Percentiles rank a stretch among this genome's conserved stretches.
Conservation (phyloP, 164 flowering plant species). For the Vitis cinerea region DNA sequence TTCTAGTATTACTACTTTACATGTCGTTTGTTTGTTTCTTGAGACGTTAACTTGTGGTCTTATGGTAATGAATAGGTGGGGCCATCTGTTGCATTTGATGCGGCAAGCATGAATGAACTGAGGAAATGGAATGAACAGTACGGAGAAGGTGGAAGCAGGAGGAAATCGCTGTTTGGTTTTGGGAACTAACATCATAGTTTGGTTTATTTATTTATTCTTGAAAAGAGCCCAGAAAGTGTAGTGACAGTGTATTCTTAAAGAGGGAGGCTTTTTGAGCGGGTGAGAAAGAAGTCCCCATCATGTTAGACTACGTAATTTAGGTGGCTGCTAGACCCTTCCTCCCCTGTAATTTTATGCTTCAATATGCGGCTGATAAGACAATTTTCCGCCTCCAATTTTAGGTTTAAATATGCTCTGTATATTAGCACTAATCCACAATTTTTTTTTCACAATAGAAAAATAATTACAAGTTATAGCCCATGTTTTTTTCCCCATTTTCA, state of each 20-base stretch:
- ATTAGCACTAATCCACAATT: no score
- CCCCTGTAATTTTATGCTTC: not conserved
- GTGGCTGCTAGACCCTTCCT: not conserved
- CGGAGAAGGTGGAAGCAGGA: slow-evolving; percentile 97
- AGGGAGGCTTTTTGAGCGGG: slow-evolving; percentile 7
- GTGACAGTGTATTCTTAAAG: not conserved
- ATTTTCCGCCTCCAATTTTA: no score
- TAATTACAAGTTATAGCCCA: no score
- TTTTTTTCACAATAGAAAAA: no score
- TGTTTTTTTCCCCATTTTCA: no score
- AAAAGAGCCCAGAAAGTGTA: not conserved
- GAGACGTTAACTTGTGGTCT: not conserved
- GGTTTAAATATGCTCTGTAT: no score
- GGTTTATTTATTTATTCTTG: slow-evolving; percentile 1
- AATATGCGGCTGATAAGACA: no score
- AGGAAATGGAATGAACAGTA: slow-evolving; percentile 97
- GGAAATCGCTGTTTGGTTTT: slow-evolving; percentile 85
- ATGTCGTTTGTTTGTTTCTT: not conserved
- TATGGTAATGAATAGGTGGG: slow-evolving; percentile 57
- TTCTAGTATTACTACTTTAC: no score
- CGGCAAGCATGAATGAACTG: slow-evolving; percentile 92
- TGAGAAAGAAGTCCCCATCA: not conserved
- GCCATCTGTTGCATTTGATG: slow-evolving; percentile 87
- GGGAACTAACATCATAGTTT: slow-evolving; percentile 10
- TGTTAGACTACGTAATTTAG: not conserved